These are phyloP conservation scores for Helichrysum umbraculigerum DNA, from an alignment of 129 eudicot genomes.

Conservation along the genomic window DNA sequence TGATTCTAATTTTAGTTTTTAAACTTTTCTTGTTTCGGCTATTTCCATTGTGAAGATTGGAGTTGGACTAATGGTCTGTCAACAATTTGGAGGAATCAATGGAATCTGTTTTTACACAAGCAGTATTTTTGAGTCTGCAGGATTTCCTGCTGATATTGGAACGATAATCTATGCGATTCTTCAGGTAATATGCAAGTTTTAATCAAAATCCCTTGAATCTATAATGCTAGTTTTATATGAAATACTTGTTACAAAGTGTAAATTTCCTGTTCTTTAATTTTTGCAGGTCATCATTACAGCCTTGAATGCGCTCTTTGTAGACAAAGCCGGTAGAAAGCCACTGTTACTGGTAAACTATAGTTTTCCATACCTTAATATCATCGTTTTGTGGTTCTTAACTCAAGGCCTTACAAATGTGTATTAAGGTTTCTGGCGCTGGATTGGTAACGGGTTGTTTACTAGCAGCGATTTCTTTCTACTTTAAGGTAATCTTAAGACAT, in stretches of 20 bases:
- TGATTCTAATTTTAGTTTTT: background rate
- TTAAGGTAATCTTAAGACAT: slow-evolving; percentile 53
- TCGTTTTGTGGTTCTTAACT: slow-evolving; percentile 3
- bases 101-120: slow-evolving; percentile 64
- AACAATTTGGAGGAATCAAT: slow-evolving; percentile 72
- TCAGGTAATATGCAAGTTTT: slow-evolving; percentile 46
- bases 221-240: background rate
- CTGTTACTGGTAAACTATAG: slow-evolving; percentile 62
- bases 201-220: background rate
- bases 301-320: slow-evolving; percentile 67
- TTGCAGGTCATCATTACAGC: slow-evolving; percentile 65
- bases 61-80: slow-evolving; percentile 68
- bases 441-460: slow-evolving; percentile 71
- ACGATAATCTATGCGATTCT: slow-evolving; percentile 64
- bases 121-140: slow-evolving; percentile 63
- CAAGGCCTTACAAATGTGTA: background rate
- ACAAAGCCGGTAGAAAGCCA: slow-evolving; percentile 96
- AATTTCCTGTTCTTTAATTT: background rate
- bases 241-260: slow-evolving; percentile 11
- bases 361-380: background rate
- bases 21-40: background rate
- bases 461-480: slow-evolving; percentile 67
- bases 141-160: slow-evolving; percentile 73
- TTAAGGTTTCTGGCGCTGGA: slow-evolving; percentile 85
- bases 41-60: slow-evolving; percentile 43